Conservation (phyloP, 768 basidiomycete species). For the Serendipita vermifera region DNA sequence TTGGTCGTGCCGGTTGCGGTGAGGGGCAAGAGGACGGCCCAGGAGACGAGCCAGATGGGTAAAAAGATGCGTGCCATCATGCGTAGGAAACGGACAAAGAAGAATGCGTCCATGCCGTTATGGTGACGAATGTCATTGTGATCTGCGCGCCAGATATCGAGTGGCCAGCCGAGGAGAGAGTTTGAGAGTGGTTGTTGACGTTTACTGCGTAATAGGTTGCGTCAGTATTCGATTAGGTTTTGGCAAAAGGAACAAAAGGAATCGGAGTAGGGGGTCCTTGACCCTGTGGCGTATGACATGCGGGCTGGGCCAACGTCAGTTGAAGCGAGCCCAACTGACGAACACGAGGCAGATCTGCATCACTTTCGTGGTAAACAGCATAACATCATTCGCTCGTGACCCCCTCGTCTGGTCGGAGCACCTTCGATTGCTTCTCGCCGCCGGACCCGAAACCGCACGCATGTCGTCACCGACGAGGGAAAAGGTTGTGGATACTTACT, state of each 20-base stretch:
- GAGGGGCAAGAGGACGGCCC: slow-evolving; percentile 72
- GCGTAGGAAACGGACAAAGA: slow-evolving; percentile 61
- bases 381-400: too few relatives aligned
- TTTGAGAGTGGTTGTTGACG: slow-evolving; percentile 41
- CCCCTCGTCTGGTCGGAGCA: too few relatives aligned
- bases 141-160: slow-evolving; percentile 47
- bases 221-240: slow-evolving; percentile 12
- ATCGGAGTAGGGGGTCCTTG: neutral
- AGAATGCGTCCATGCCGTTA: slow-evolving; percentile 85
- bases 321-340: neutral
- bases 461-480: neutral
- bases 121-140: slow-evolving; percentile 45
- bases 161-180: slow-evolving; percentile 50
- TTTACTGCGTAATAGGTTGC: slow-evolving; percentile 30
- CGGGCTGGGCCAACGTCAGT: neutral
- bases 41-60: slow-evolving; percentile 86
- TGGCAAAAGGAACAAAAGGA: neutral
- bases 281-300: neutral
- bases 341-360: neutral
- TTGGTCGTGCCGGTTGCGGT: slow-evolving; percentile 35
- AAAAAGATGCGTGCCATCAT: slow-evolving; percentile 73
- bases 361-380: too few relatives aligned
- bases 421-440: too few relatives aligned
- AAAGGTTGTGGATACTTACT: slow-evolving; percentile 24
- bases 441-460: neutral